Conservation (phyloP, 768 basidiomycete genomes). For the Coprinellus micaceus region DNA sequence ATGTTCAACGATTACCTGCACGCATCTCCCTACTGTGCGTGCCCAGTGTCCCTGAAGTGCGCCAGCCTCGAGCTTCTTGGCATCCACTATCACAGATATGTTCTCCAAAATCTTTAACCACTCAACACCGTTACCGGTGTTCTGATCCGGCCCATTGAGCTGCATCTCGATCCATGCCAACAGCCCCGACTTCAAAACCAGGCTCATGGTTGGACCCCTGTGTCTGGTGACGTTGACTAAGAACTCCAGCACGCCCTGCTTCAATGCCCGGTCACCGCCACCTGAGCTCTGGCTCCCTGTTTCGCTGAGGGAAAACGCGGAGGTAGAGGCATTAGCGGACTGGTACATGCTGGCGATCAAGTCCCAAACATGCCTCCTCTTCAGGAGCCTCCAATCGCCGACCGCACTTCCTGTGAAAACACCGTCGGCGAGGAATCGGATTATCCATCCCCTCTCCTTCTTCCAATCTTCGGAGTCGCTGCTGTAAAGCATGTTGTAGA, state of each 20-base stretch:
- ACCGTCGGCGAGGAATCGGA: slow-evolving; percentile 78
- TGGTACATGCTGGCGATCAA: slow-evolving; percentile 80
- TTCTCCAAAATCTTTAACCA: slow-evolving; percentile 71
- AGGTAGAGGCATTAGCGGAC: slow-evolving; percentile 49
- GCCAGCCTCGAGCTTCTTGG: slow-evolving; percentile 43
- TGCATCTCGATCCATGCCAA: slow-evolving; percentile 85
- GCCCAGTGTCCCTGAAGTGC: slow-evolving; percentile 62
- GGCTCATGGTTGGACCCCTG: slow-evolving; percentile 60
- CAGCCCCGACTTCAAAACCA: slow-evolving; percentile 69
- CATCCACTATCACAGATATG: slow-evolving; percentile 48
- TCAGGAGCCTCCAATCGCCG: slow-evolving; percentile 79
- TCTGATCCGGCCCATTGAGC: slow-evolving; percentile 30
- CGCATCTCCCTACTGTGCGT: slow-evolving; percentile 48
- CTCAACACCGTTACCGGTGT: slow-evolving; percentile 38
- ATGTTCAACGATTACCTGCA: slow-evolving; percentile 36
- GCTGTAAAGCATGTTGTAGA: slow-evolving; percentile 86
- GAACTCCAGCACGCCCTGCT: slow-evolving; percentile 40
- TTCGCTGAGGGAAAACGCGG: slow-evolving; percentile 61
- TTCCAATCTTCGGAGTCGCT: slow-evolving; percentile 76
- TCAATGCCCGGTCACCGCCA: neutral
- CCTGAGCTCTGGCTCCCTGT: slow-evolving; percentile 32
- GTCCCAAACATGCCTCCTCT: slow-evolving; percentile 85
- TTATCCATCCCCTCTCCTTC: slow-evolving; percentile 87
- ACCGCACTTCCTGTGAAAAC: slow-evolving; percentile 42
- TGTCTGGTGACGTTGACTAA: slow-evolving; percentile 74